A percentile compares a stretch with the other conserved stretches of the same genome.
These are phyloP conservation scores for Chenopodium formosanum DNA, from an alignment of 148 eudicot species.

Conservation along the genomic window DNA sequence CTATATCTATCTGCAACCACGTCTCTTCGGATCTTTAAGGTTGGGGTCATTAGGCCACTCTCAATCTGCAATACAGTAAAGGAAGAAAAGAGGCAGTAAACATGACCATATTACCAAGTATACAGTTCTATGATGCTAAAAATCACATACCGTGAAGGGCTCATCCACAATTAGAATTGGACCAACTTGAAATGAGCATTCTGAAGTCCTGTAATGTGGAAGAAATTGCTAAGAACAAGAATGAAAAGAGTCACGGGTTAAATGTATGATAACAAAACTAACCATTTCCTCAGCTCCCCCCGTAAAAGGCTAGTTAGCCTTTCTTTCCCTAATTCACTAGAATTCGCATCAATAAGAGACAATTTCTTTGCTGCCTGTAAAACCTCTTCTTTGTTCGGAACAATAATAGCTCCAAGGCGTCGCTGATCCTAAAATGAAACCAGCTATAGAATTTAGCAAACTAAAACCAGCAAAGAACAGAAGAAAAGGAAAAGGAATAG, in stretches of 20 bases:
- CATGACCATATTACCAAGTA: background rate
- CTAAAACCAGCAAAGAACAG: background rate
- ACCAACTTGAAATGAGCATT: constrained; percentile 74
- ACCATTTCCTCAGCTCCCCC: constrained; percentile 74
- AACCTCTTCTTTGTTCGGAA: constrained; percentile 83
- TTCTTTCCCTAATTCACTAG: constrained; percentile 53
- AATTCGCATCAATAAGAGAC: constrained; percentile 42
- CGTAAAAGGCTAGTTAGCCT: constrained; percentile 45
- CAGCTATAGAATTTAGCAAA: background rate
- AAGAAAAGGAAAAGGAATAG: background rate
- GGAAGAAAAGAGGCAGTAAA: background rate
- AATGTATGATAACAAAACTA: background rate
- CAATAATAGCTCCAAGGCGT: constrained; percentile 89
- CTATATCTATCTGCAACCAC: constrained; percentile 60
- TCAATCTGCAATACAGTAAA: constrained; percentile 60
- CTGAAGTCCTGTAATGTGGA: constrained; percentile 60
- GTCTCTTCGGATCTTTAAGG: constrained; percentile 86
- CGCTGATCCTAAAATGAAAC: constrained; percentile 57
- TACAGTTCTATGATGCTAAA: constrained; percentile 1
- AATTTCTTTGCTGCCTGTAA: constrained; percentile 47
- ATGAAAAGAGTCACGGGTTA: background rate
- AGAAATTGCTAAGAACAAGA: constrained; percentile 4
- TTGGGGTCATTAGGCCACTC: constrained; percentile 87
- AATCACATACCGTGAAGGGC: constrained; percentile 68
- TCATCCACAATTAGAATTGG: constrained; percentile 78